Percentiles rank a stretch among this genome's conserved stretches.
These are phyloP conservation scores for Pleurotus ostreatus DNA, from an alignment of 768 basidiomycete species.

Conservation along the genomic window DNA sequence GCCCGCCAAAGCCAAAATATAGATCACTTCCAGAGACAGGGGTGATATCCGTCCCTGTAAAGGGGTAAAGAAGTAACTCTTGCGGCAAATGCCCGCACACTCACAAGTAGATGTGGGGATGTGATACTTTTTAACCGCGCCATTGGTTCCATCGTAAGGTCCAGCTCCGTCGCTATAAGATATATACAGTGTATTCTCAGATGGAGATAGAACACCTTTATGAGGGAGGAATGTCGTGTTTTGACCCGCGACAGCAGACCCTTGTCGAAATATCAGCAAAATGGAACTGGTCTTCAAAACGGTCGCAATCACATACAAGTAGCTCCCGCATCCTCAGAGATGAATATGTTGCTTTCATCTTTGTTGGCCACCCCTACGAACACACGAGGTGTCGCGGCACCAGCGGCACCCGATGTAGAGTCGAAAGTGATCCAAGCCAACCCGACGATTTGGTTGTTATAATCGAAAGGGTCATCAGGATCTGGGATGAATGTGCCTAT, in stretches of 20 bases:
- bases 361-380: slow-evolving; percentile 63
- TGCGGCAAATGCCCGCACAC: slow-evolving; percentile 1
- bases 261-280: slow-evolving; percentile 19
- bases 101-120: slow-evolving; percentile 44
- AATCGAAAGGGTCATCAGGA: slow-evolving; percentile 43
- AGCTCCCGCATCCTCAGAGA: slow-evolving; percentile 52
- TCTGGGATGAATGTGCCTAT: slow-evolving; percentile 51
- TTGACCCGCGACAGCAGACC: slow-evolving; percentile 54
- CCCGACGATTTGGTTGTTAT: slow-evolving; percentile 36
- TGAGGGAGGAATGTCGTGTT: slow-evolving; percentile 58
- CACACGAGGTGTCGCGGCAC: slow-evolving; percentile 54
- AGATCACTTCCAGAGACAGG: slow-evolving; percentile 56
- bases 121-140: slow-evolving; percentile 47
- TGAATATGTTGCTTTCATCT: slow-evolving; percentile 51
- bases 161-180: slow-evolving; percentile 62
- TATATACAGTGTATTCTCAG: slow-evolving; percentile 54
- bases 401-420: slow-evolving; percentile 47
- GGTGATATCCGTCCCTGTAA: slow-evolving; percentile 54
- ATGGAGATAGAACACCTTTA: slow-evolving; percentile 59
- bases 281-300: neutral
- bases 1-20: slow-evolving; percentile 60
- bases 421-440: slow-evolving; percentile 67
- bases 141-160: slow-evolving; percentile 56
- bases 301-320: slow-evolving; percentile 37
- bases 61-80: neutral